A percentile compares a stretch with the other conserved stretches of the same genome.
Evolutionary conservation across 176 grass and related monocot species (phyloP).

Genomic region (Carex myosuroides): DNA sequence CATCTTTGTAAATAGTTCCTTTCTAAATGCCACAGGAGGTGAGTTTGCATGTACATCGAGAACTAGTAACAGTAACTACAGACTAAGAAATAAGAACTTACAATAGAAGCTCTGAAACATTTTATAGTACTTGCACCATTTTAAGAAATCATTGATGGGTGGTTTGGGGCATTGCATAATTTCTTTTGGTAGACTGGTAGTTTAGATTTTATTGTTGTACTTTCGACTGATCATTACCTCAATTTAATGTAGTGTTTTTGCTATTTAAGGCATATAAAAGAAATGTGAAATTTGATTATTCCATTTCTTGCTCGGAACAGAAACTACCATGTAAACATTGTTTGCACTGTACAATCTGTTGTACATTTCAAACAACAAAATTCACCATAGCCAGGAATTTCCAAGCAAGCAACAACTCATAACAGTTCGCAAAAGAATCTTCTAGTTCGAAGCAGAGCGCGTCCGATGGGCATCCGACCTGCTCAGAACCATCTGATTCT

Average conservation of each 20-base stretch:
- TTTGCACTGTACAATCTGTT: background rate
- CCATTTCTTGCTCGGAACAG: background rate
- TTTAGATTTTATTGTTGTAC: background rate
- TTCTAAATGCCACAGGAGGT: background rate
- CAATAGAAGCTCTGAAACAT: too few species aligned
- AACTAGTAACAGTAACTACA: background rate
- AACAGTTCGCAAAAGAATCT: background rate
- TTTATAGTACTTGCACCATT: background rate
- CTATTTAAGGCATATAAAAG: background rate
- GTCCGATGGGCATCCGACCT: too few species aligned
- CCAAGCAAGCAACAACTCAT: too few species aligned
- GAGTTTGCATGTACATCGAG: background rate
- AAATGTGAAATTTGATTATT: background rate
- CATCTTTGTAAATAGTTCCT: background rate
- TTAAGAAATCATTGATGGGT: background rate
- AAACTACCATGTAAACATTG: background rate
- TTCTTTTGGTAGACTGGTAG: constrained; percentile 6
- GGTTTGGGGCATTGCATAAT: background rate
- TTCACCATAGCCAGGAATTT: background rate
- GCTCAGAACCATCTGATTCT: too few species aligned
- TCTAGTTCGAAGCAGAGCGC: background rate
- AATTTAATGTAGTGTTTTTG: background rate
- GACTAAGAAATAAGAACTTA: background rate
- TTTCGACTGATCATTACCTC: background rate
- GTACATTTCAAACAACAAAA: background rate